Evolutionary conservation across 2,329 filamentous ascomycete species (phyloP).

Genomic region (Aspergillus persii): DNA sequence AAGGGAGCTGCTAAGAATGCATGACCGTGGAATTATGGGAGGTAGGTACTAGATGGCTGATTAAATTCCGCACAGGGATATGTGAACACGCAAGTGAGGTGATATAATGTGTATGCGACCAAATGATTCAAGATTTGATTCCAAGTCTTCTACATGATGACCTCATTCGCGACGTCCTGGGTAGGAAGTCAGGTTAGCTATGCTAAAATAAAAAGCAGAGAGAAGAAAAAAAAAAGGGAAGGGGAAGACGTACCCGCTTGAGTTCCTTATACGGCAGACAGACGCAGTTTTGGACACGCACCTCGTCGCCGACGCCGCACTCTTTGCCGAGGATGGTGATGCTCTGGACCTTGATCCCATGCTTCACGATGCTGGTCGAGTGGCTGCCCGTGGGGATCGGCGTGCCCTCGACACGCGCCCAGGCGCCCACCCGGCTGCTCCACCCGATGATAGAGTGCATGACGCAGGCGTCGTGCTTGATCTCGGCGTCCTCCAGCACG

Average conservation of each 20-base stretch:
- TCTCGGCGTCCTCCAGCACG: conserved; percentile 89
- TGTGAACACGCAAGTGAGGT: conserved; percentile 6
- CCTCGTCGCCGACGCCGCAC: conserved; percentile 87
- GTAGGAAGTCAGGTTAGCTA: conserved; percentile 1
- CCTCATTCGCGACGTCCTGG: conserved; percentile 52
- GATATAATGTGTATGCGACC: conserved; percentile 15
- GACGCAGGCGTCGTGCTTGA: conserved; percentile 95
- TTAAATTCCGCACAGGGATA: not conserved
- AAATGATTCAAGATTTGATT: not conserved
- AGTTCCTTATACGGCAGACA: conserved; percentile 97
- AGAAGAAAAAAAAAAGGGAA: not conserved
- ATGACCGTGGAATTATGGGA: not conserved
- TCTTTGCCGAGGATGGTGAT: conserved; percentile 98
- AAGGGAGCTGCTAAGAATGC: not conserved
- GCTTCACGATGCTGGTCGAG: conserved; percentile 92
- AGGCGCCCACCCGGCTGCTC: conserved; percentile 94
- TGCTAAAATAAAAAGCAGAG: not conserved
- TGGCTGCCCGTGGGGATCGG: conserved; percentile 85
- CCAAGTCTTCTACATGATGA: conserved; percentile 73
- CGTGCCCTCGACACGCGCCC: conserved; percentile 95
- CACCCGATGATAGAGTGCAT: conserved; percentile 96
- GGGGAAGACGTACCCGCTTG: conserved; percentile 69
- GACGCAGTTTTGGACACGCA: conserved; percentile 95
- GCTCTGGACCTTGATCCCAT: conserved; percentile 97
- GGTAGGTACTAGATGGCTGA: not conserved